phyloP scores from a whole-genome alignment of 352 stramenopile genomes.

The Blastocystis sp. region DNA sequence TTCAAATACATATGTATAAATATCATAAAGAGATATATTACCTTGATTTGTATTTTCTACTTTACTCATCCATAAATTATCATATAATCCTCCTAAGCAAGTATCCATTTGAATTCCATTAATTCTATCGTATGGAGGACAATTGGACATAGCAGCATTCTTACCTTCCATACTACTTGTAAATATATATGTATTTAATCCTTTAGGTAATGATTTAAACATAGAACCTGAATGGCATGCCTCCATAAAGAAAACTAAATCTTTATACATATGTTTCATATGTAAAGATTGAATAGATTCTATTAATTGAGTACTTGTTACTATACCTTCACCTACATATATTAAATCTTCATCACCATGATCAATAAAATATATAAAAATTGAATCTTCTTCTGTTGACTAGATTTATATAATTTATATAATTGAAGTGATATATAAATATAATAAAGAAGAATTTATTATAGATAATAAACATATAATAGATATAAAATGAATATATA shows the following conservation, averaged over 20 bases:
- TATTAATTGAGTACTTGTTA: conserved; percentile 19
- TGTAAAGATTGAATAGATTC: conserved; percentile 26
- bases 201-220: conserved; percentile 20
- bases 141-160: conserved; percentile 36
- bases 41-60: conserved; percentile 24
- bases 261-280: conserved; percentile 35
- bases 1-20: conserved; percentile 29
- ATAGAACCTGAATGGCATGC: conserved; percentile 38
- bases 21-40: conserved; percentile 14
- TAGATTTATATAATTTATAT: too few species aligned
- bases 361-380: conserved; percentile 37
- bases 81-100: conserved; percentile 30
- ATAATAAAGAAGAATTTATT: too few species aligned
- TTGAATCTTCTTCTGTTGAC: conserved; percentile 36
- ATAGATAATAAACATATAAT: too few species aligned
- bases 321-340: conserved; percentile 20
- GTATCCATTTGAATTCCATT: conserved; percentile 36
- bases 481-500: too few species aligned
- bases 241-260: conserved; percentile 37
- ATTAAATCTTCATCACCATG: conserved; percentile 36
- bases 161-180: conserved; percentile 28
- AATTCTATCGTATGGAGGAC: conserved; percentile 28
- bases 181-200: conserved; percentile 34
- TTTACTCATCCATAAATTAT: conserved; percentile 38
- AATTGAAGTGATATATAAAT: too few species aligned